These are phyloP conservation scores for Gossypium schwendimanii DNA, from an alignment of 441 rosid genomes.

Conservation along the genomic window DNA sequence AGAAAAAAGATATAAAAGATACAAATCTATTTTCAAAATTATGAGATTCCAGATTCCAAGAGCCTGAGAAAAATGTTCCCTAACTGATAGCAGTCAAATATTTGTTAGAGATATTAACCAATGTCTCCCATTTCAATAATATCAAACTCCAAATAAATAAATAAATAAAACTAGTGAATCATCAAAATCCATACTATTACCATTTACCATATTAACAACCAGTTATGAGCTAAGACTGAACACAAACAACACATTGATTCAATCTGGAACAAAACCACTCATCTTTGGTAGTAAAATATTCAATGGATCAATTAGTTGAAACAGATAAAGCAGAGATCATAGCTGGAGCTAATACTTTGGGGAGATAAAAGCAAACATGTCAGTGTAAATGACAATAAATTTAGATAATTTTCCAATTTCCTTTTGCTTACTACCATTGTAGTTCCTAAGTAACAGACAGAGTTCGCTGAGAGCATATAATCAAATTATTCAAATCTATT, in stretches of 20 bases:
- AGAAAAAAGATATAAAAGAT: background rate
- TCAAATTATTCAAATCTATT: background rate
- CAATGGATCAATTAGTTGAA: background rate
- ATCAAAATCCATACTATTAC: background rate
- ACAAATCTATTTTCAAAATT: background rate
- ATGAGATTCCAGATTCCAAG: background rate
- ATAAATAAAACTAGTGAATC: background rate
- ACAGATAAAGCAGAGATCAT: background rate
- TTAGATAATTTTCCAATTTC: background rate
- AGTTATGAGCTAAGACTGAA: background rate
- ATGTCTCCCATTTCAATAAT: background rate
- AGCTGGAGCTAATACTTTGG: background rate
- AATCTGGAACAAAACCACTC: background rate
- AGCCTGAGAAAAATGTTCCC: background rate
- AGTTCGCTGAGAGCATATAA: background rate
- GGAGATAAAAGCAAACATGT: background rate
- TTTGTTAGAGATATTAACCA: constrained; percentile 2
- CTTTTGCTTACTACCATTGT: background rate
- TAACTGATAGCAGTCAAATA: constrained; percentile 2
- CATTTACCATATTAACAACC: background rate
- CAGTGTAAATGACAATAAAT: constrained; percentile 1
- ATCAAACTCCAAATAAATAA: background rate
- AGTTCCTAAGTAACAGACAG: background rate
- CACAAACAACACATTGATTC: background rate
- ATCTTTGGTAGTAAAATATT: background rate